A percentile compares a stretch with the other conserved stretches of the same genome.
phyloP scores from a whole-genome alignment of 2,329 filamentous ascomycete genomes.

The Graphium sp. region DNA sequence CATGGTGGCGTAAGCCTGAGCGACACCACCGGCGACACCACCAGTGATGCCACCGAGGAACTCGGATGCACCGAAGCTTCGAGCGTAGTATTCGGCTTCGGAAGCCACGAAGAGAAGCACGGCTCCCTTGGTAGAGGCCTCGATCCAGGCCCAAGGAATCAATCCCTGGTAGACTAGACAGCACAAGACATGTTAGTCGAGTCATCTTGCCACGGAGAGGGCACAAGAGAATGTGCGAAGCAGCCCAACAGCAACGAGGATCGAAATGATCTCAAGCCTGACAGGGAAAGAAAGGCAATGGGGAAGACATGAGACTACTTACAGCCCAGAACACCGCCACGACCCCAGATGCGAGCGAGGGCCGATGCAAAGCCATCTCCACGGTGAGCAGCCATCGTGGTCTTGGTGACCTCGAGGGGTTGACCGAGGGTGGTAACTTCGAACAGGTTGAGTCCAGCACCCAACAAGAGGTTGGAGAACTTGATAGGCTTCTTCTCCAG shows the following conservation, averaged over 20 bases:
- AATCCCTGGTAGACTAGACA: slow-evolving; percentile 93
- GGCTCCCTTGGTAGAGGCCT: slow-evolving; percentile 97
- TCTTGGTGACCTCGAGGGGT: slow-evolving; percentile 98
- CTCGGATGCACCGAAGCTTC: slow-evolving; percentile 63
- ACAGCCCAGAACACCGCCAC: slow-evolving; percentile 91
- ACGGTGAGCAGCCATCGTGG: slow-evolving; percentile 97
- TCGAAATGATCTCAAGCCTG: neutral
- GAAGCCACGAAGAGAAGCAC: slow-evolving; percentile 98
- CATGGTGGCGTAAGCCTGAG: slow-evolving; percentile 98
- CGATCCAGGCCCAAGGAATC: slow-evolving; percentile 99
- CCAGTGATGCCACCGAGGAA: slow-evolving; percentile 81
- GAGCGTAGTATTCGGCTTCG: slow-evolving; percentile 92
- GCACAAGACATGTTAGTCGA: neutral
- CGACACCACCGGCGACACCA: slow-evolving; percentile 86
- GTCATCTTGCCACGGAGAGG: no score
- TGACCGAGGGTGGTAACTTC: slow-evolving; percentile 56
- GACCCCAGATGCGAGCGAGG: slow-evolving; percentile 76
- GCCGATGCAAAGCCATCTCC: slow-evolving; percentile 70
- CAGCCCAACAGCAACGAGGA: neutral
- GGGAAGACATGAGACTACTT: slow-evolving; percentile 23
- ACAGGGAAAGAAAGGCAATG: neutral
- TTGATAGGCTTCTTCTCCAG: slow-evolving; percentile 99
- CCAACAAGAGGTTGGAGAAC: slow-evolving; percentile 96
- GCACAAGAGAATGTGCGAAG: neutral
- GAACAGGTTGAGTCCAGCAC: slow-evolving; percentile 89